phyloP scores from a whole-genome alignment of 2,329 filamentous ascomycete genomes.

The Fusarium guadeloupense region DNA sequence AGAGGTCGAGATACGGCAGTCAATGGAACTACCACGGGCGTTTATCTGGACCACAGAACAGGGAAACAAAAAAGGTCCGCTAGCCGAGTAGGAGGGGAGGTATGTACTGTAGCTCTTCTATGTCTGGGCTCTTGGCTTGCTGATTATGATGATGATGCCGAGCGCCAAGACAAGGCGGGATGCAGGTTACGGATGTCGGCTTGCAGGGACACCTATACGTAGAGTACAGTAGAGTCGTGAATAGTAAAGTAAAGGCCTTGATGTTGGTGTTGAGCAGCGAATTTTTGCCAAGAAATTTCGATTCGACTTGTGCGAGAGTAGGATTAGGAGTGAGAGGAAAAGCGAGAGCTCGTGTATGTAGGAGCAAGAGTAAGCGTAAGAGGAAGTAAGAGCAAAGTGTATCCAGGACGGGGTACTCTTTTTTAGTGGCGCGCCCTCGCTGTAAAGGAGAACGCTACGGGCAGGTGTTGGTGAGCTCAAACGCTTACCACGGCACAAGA shows the following conservation, averaged over 20 bases:
- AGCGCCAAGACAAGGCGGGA: constrained; percentile 31
- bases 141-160: constrained; percentile 28
- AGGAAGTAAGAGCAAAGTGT: too few species aligned
- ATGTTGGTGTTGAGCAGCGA: neutral
- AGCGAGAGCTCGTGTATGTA: neutral
- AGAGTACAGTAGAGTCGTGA: too few species aligned
- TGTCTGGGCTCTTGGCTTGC: constrained; percentile 16
- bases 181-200: constrained; percentile 36
- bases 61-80: neutral
- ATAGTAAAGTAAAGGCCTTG: too few species aligned
- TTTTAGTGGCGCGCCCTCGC: constrained; percentile 31
- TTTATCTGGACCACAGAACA: neutral
- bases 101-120: too few species aligned
- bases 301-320: too few species aligned
- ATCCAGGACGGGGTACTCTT: neutral
- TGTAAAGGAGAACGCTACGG: constrained; percentile 31
- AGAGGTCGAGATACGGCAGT: too few species aligned
- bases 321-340: too few species aligned
- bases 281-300: neutral
- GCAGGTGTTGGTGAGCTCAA: constrained; percentile 29
- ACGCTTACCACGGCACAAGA: constrained; percentile 28
- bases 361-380: neutral
- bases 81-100: neutral
- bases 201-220: constrained; percentile 24
- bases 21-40: too few species aligned